Base-by-base conservation (phyloP, 441 rosid species). In the Erysimum pusillum region DNA sequence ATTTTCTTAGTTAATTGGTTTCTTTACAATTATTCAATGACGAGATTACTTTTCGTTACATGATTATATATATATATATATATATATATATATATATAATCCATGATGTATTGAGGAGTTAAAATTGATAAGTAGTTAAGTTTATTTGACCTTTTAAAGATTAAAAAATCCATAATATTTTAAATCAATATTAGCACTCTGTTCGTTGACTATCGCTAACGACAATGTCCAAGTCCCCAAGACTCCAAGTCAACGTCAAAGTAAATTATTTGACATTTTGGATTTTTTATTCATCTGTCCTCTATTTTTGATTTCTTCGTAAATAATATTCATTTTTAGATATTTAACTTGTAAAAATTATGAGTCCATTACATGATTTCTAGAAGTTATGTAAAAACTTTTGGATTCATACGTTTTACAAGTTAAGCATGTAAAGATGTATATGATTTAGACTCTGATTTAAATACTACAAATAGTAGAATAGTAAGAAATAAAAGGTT, bases 241-340 rank as follows among this genome's bases (percentile, higher is more conserved):
- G 63, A 35, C n/a, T 17, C 32, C 41, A 17, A 18, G 70, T 17
- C 44, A 48, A 65, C 18, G 38, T 63, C 52, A 63, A 63, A 42
- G 9, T 18, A 10, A 60, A 58, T 8, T 31, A 13, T 41, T 25
- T 20, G 11, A 14, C 3, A n/a, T n/a, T n/a, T n/a, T n/a, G n/a
- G n/a, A n/a, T 44, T n/a, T 8, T 44, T 44, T 3, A 2, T 44
- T 44, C 49, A 8, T 14, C 17, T 44, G 15, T 13, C 2, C n/a
- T n/a, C n/a, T n/a, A n/a, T n/a, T n/a, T n/a, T n/a, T n/a, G n/a
- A n/a, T n/a, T n/a, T n/a, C n/a, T n/a, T n/a, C n/a, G n/a, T n/a
- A n/a, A n/a, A n/a, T n/a, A n/a, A n/a, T n/a, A n/a, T n/a, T n/a
- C n/a, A n/a, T n/a, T n/a, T n/a, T n/a, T n/a, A n/a, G n/a, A n/a